Evolutionary conservation across 371 early-diverging fungal genomes (phyloP), one percentile per base, ranked within the genome.

Genomic region (Zychaea mexicana): DNA sequence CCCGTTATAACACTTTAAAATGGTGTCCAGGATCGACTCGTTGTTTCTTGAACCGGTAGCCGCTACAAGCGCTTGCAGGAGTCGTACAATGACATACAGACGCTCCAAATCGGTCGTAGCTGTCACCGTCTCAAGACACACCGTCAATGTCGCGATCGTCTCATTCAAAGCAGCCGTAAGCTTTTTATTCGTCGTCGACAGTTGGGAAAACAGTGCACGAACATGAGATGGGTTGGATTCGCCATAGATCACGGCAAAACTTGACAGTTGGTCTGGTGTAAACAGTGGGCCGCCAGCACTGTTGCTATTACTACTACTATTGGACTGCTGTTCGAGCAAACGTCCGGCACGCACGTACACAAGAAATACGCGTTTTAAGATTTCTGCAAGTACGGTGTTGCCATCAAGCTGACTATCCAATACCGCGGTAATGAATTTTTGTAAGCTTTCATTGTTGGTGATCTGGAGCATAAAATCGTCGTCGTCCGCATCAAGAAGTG

Each of bases 211-310:
- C 2, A 67, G n/a, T 2, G 13, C 9, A n/a, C 60, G 68, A 22
- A 67, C 63, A 2, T 56, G 24, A 6, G 38, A 58, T 22, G 60
- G 46, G 24, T 67, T 67, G 0, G 59, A 24, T 33, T 49, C 24
- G 2, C 63, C 63, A 42, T 62, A 67, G 30, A 61, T 31, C 10
- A 62, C 53, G 17, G 68, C 62, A 54, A 67, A 62, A 15, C 45
- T 31, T 13, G 36, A 58, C 15, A 67, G 33, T 30, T 52, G 63
- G 15, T 52, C 27, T 17, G 36, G 19, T 31, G 56, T 45, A 26
- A 67, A 39, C 33, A 67, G 17, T 38, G 66, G 57, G 21, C 32
- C 33, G 4, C 21, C 42, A 42, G 3, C n/a, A 42, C 13, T 12
- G 15, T 42, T 1, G n/a, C n/a, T n/a, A n/a, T n/a, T n/a, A n/a